Evolutionary conservation across 2,329 filamentous ascomycete genomes (phyloP), one percentile per base, ranked within the genome.

Genomic region (Boeremia lycopersici): DNA sequence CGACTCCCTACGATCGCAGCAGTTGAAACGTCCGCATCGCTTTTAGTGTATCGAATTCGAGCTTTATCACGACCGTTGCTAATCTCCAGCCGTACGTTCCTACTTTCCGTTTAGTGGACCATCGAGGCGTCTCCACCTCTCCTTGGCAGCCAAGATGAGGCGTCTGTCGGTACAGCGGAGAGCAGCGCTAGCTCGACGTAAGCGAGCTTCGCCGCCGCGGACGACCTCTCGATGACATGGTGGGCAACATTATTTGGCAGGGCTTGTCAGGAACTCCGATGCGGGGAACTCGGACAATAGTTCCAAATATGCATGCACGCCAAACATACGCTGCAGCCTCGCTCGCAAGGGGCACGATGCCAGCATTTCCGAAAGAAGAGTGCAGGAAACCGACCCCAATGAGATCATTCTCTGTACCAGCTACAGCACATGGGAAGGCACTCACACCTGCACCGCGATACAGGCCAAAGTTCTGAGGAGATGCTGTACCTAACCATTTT

Each of bases 111-210:
- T 19, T 36, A n/a, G 30, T 3, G 15, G 25, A 31, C 7, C 17
- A 30, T 30, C 17, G 6, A 36, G 41, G n/a, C 8, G 25, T 26
- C 41, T 47, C 43, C 49, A 30, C 30, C 26, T 36, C 17, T n/a
- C 8, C 49, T 53, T 53, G 49, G 43, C 49, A 13, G 49, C 49
- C 42, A 52, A 52, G 49, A 19, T 2, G 10, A 9, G 10, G n/a
- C 29, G 34, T 6, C 29, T 15, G 26, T n/a, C 19, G 36, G 15
- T 36, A 29, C 19, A 6, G 42, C 41, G 41, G 41, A 46, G 15
- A 7, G 31, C 25, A 28, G 26, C 29, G n/a, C 38, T 53, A 53
- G 23, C 31, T 28, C 17, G 9, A 9, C 11, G 9, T 26, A 47
- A 40, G 33, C 28, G 44, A 48, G 26, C 31, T 17, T 25, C 34